These are phyloP conservation scores for Xylona heveae DNA, from an alignment of 495 filamentous ascomycete genomes.

Conservation along the genomic window DNA sequence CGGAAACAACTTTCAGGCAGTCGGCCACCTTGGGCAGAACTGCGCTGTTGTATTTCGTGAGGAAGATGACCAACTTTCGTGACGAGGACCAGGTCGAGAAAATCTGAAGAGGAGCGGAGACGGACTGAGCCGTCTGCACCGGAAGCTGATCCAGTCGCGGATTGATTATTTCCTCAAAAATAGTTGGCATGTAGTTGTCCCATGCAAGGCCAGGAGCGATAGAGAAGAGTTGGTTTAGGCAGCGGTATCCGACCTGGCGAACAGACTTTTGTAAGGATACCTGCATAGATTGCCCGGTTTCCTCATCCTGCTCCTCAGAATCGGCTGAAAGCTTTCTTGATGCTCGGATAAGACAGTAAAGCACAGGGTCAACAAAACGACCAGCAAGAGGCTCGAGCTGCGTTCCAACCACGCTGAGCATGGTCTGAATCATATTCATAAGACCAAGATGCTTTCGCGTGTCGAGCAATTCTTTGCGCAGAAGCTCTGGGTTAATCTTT, in stretches of 20 bases:
- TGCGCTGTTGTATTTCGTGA: slow-evolving; percentile 37
- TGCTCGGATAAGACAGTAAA: slow-evolving; percentile 61
- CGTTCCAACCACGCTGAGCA: slow-evolving; percentile 61
- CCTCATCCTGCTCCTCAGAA: slow-evolving; percentile 23
- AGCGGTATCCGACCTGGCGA: slow-evolving; percentile 55
- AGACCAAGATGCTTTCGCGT: slow-evolving; percentile 68
- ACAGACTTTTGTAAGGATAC: slow-evolving; percentile 43
- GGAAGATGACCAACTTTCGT: slow-evolving; percentile 39
- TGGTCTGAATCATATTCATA: slow-evolving; percentile 73
- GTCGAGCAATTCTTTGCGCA: slow-evolving; percentile 32
- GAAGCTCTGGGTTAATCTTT: slow-evolving; percentile 22
- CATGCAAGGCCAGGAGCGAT: slow-evolving; percentile 44
- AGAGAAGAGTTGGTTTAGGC: slow-evolving; percentile 52
- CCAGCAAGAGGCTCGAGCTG: slow-evolving; percentile 38
- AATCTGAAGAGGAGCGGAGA: slow-evolving; percentile 64
- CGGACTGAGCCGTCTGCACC: slow-evolving; percentile 66
- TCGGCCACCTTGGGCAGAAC: slow-evolving; percentile 50
- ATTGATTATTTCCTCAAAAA: slow-evolving; percentile 54
- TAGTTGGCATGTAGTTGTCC: slow-evolving; percentile 41
- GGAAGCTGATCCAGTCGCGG: slow-evolving; percentile 63
- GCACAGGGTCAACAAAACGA: slow-evolving; percentile 44
- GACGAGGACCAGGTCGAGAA: slow-evolving; percentile 61
- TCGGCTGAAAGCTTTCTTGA: slow-evolving; percentile 25
- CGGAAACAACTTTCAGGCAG: slow-evolving; percentile 46
- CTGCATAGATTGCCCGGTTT: slow-evolving; percentile 13